phyloP scores from a whole-genome alignment of 371 early-diverging fungal genomes.

The Mortierella polycephala region DNA sequence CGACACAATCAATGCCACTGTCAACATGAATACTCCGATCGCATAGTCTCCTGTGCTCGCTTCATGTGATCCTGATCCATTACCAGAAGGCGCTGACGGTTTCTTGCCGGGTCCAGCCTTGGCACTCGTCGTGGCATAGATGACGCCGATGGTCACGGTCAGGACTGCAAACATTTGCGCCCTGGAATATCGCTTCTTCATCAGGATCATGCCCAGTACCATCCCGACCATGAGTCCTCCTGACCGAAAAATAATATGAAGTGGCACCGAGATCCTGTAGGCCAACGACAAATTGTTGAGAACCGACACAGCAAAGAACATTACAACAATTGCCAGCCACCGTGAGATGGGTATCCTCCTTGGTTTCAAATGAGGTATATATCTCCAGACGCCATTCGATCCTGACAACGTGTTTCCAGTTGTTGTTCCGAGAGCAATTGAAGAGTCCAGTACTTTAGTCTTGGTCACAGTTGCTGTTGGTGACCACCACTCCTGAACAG shows the following conservation, averaged over 20 bases:
- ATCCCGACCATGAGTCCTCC: constrained; percentile 87
- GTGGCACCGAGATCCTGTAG: constrained; percentile 82
- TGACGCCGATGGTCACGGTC: constrained; percentile 84
- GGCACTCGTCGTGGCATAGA: constrained; percentile 46
- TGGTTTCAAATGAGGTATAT: constrained; percentile 66
- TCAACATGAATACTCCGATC: constrained; percentile 78
- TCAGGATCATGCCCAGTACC: constrained; percentile 78
- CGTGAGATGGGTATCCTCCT: constrained; percentile 75
- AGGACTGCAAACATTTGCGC: constrained; percentile 73
- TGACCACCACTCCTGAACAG: constrained; percentile 33
- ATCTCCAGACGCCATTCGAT: constrained; percentile 22
- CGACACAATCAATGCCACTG: constrained; percentile 79
- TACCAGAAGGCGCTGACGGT: background rate
- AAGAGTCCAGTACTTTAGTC: background rate
- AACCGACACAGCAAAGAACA: constrained; percentile 83
- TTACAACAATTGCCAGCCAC: constrained; percentile 80
- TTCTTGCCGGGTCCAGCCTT: constrained; percentile 19
- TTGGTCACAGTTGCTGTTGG: constrained; percentile 1
- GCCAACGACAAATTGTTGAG: constrained; percentile 88
- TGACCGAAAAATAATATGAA: constrained; percentile 92
- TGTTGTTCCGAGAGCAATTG: background rate
- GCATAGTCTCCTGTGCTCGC: constrained; percentile 66
- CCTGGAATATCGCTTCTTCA: constrained; percentile 71
- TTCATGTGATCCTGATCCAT: constrained; percentile 1
- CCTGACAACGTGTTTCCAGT: background rate